Evolutionary conservation across 345 rosid species (phyloP), one percentile per base, ranked within the genome.

Genomic region (Alliaria petiolata): DNA sequence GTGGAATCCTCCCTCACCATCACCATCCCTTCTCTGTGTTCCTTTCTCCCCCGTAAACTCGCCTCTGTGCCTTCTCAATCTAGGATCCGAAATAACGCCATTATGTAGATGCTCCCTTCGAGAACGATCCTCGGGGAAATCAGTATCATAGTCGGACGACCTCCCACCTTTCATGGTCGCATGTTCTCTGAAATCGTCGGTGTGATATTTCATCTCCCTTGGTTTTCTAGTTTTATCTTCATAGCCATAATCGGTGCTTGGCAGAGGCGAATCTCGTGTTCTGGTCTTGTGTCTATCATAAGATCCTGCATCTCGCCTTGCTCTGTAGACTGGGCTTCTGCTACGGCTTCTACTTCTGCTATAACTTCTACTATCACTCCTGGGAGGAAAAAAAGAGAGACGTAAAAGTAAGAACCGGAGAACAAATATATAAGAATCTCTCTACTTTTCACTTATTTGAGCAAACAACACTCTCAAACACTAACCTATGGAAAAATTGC

Each of bases 331-430:
- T 10, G 99, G 96, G 65, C 96, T 95, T 85, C 73, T 53, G 67
- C 87, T 86, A 38, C 76, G 96, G 67, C 96, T 95, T 83, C 76
- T 65, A 67, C 90, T 86, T 31, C 76, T 16, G 61, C 89, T 91
- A 53, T 83, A 65, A 71, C 87, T 85, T 52, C 84, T 71, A 63
- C 84, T 75, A 26, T 60, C 42, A 46, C 77, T 79, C 55, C 81
- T 51, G 16, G 3, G 3, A 13, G 16, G 33, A 5, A 35, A 15
- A 42, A 35, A 31, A 45, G 15, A 30, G 54, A 74, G 30, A 26
- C 31, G 8, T 54, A 0, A 22, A 30, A 51, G 51, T 46, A 17
- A 73, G 52, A 73, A 28, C 9, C 4, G 1, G 25, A 35, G 43
- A 64, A 34, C 33, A 64, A 0, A 28, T 1, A 39, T 10, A 62